A percentile compares a stretch with the other conserved stretches of the same genome.
Conservation (phyloP, 345 rosid species). For the Anastatica hierochuntica region DNA sequence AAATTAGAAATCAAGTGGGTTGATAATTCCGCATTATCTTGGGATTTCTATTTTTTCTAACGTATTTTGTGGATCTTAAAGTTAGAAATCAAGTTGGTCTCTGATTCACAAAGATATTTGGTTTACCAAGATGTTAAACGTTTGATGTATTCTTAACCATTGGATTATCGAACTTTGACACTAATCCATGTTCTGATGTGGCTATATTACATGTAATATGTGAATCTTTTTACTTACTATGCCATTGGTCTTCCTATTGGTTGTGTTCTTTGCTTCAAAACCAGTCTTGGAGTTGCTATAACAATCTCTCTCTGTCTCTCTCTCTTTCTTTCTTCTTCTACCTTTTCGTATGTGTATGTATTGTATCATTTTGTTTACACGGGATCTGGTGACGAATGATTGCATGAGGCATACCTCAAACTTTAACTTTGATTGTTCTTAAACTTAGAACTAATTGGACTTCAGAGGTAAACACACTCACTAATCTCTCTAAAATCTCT, state of each 20-base stretch:
- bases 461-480: slow-evolving; percentile 42
- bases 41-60: no score
- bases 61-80: no score
- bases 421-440: slow-evolving; percentile 46
- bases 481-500: not conserved
- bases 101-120: no score
- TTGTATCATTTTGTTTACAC: slow-evolving; percentile 21
- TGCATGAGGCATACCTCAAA: slow-evolving; percentile 58
- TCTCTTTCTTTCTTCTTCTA: not conserved
- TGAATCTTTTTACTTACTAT: slow-evolving; percentile 67
- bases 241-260: slow-evolving; percentile 89
- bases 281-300: slow-evolving; percentile 71
- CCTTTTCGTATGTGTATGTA: no score
- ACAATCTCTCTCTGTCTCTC: slow-evolving; percentile 7
- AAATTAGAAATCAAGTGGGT: no score
- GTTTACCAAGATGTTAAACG: no score
- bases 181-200: no score
- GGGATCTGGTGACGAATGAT: slow-evolving; percentile 98
- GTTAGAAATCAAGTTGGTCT: no score
- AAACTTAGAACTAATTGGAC: slow-evolving; percentile 74
- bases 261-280: slow-evolving; percentile 80
- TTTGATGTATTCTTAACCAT: no score
- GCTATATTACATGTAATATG: no score
- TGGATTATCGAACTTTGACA: no score
- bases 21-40: no score